Evolutionary conservation across 108 stramenopile species (phyloP), one percentile per base, ranked within the genome.

Genomic region (Cyclotella choctawhatcheeana): DNA sequence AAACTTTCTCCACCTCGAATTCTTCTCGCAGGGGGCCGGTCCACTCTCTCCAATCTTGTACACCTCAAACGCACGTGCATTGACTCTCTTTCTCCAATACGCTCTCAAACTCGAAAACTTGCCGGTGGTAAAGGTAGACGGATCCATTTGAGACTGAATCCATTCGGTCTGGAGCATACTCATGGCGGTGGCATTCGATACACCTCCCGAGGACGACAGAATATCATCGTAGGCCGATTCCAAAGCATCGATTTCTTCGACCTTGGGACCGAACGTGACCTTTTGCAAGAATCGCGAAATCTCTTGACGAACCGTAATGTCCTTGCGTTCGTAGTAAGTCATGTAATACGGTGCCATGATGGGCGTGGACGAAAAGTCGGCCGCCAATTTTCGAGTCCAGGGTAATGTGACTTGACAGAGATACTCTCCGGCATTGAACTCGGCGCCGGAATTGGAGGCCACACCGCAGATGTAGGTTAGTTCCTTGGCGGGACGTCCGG

Each of bases 201-300:
- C 0, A 13, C 31, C 51, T 3, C 14, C n/a, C n/a, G n/a, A n/a
- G 5, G 30, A 21, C 3, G 43, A 16, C 47, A 47, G 34, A 14
- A 69, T 16, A 20, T 50, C 25, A 26, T 22, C 40, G 51, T 67
- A 61, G 22, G 63, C 65, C 10, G 60, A 52, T 20, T 82, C 58
- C 14, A 77, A 37, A 5, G 40, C 51, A 26, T 68, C 54, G 0
- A 81, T 53, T 12, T 73, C 75, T 17, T 51, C 51, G 1, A 17
- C 37, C 17, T 60, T 72, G 6, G 72, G 67, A 10, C 85, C 85
- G 70, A 86, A 86, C 25, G 85, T 81, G 30, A 63, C 72, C 56
- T 81, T 76, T 40, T 83, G 79, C 34, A 86, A 50, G 48, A 86
- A 86, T 35, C 86, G 40, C 13, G 51, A 61, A 29, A 76, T 13